These are phyloP conservation scores for Erysimum cheiri DNA, from an alignment of 441 rosid genomes.

Conservation along the genomic window DNA sequence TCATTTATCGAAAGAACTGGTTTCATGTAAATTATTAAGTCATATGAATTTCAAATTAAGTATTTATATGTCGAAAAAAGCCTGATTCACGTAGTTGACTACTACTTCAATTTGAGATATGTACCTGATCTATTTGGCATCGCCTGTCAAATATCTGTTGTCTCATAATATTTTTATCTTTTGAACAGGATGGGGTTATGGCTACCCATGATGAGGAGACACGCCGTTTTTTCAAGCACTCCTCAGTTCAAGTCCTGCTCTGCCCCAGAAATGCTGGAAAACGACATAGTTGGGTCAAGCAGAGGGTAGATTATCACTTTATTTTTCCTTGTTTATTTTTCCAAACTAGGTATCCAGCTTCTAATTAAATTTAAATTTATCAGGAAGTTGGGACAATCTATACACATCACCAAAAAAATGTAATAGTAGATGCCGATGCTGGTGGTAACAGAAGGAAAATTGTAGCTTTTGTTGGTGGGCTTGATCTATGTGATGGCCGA, in stretches of 20 bases:
- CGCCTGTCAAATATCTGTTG: constrained; percentile 11
- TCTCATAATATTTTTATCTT: constrained; percentile 13
- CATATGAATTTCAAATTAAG: constrained; percentile 5
- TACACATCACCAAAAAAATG: constrained; percentile 97
- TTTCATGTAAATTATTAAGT: constrained; percentile 11
- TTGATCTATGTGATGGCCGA: constrained; percentile 96
- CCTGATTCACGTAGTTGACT: constrained; percentile 19
- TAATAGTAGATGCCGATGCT: constrained; percentile 95
- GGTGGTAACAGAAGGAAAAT: constrained; percentile 77
- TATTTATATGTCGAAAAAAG: not conserved
- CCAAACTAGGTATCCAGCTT: not conserved
- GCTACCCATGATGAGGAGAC: constrained; percentile 98
- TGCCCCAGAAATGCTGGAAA: constrained; percentile 96
- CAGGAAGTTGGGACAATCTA: constrained; percentile 97
- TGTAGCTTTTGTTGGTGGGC: constrained; percentile 95
- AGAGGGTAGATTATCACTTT: constrained; percentile 59
- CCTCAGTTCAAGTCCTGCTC: constrained; percentile 89
- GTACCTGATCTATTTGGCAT: constrained; percentile 7
- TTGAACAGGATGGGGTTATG: constrained; percentile 90
- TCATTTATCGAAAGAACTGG: not conserved
- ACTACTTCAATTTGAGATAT: constrained; percentile 2
- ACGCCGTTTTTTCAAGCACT: constrained; percentile 87
- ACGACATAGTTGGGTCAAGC: constrained; percentile 86
- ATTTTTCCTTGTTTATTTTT: not conserved
- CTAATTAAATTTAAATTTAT: not conserved